A percentile compares a stretch with the other conserved stretches of the same genome.
phyloP scores from a whole-genome alignment of 192 early-diverging fungal genomes.

The Entomortierella chlamydospora region DNA sequence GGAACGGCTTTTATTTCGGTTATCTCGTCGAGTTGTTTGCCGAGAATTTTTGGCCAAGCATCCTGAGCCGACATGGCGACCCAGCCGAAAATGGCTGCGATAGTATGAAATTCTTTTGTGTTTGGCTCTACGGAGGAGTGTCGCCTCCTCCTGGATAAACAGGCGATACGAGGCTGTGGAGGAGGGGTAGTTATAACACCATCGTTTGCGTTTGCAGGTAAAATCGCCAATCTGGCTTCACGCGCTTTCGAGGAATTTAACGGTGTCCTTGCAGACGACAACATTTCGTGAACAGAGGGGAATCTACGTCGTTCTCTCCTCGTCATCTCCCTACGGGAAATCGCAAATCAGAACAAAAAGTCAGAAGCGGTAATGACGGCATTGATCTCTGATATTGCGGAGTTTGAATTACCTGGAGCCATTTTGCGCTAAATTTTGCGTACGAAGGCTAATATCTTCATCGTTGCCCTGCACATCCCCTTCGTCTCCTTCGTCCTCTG shows the following conservation, averaged over 20 bases:
- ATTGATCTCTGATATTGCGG: too few species aligned
- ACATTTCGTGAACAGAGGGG: slow-evolving; percentile 1
- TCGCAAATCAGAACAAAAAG: neutral
- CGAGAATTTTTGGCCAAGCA: slow-evolving; percentile 8
- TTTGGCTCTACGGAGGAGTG: slow-evolving; percentile 57
- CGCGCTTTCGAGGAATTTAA: slow-evolving; percentile 1
- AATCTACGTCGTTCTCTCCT: slow-evolving; percentile 23
- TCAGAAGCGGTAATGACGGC: neutral
- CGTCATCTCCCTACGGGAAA: neutral
- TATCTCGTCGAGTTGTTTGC: too few species aligned
- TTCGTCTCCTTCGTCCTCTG: slow-evolving; percentile 23
- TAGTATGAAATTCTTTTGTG: slow-evolving; percentile 51
- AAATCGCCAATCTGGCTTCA: neutral
- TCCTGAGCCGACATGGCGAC: slow-evolving; percentile 19
- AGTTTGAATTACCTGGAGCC: neutral
- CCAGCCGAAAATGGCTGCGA: slow-evolving; percentile 63
- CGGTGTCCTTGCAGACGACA: slow-evolving; percentile 18
- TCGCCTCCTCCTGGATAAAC: slow-evolving; percentile 42
- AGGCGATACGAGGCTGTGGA: neutral
- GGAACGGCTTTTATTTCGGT: neutral
- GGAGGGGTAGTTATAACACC: slow-evolving; percentile 22
- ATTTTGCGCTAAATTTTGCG: neutral
- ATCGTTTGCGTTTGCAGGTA: slow-evolving; percentile 4
- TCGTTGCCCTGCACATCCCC: neutral
- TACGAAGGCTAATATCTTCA: neutral